These are phyloP conservation scores for Daedaleopsis sinensis DNA, from an alignment of 768 basidiomycete genomes.

Conservation along the genomic window DNA sequence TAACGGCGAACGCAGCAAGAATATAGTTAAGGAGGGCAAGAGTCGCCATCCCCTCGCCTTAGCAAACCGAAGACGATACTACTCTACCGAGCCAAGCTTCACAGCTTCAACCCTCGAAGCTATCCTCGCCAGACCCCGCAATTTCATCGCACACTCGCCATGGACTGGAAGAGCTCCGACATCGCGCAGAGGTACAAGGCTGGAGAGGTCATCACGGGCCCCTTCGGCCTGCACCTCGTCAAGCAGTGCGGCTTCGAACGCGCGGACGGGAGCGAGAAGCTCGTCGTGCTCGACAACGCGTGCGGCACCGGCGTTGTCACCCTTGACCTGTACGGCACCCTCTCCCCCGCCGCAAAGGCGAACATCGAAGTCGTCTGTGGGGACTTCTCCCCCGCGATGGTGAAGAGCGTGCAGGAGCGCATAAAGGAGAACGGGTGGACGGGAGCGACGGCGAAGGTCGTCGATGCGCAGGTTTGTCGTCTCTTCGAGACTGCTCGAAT, in stretches of 20 bases:
- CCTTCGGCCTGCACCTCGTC: conserved; percentile 3
- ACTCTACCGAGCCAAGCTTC: no score
- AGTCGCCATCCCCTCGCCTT: no score
- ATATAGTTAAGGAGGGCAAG: no score
- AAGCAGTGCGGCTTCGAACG: background rate
- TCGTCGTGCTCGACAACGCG: conserved; percentile 7
- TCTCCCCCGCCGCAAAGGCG: background rate
- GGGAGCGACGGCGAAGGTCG: background rate
- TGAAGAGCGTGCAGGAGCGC: conserved; percentile 2
- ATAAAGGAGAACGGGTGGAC: background rate
- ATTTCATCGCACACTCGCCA: background rate
- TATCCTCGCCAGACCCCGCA: no score
- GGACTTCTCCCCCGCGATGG: conserved; percentile 1
- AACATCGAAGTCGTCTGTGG: background rate
- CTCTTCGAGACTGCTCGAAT: no score
- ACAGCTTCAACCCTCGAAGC: no score
- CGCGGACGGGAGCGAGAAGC: background rate
- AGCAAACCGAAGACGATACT: no score
- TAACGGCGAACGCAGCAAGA: no score
- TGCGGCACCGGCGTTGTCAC: conserved; percentile 6
- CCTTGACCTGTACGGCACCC: background rate
- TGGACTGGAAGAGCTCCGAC: conserved; percentile 4
- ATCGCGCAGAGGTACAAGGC: background rate
- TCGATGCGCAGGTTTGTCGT: conserved; percentile 1
- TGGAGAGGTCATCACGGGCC: background rate